Percentiles rank a stretch among this genome's conserved stretches.
These are phyloP conservation scores for Phytopythium vexans DNA, from an alignment of 352 stramenopile species.

Conservation along the genomic window DNA sequence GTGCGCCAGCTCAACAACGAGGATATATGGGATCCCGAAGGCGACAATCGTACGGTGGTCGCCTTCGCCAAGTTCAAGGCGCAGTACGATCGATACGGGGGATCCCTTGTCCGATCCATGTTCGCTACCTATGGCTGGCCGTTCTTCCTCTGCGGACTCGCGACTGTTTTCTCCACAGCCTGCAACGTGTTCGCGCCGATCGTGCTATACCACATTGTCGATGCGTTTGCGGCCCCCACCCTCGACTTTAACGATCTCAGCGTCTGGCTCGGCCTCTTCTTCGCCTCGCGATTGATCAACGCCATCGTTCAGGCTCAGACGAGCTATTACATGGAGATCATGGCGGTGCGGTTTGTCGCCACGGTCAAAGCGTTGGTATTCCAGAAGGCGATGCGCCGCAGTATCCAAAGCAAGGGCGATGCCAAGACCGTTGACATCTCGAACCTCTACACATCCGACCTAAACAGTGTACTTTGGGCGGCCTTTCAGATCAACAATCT, in stretches of 20 bases:
- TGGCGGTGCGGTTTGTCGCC: conserved; percentile 23
- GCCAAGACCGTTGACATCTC: conserved; percentile 65
- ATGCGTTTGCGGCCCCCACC: conserved; percentile 14
- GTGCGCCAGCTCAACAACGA: conserved; percentile 30
- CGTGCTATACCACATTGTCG: conserved; percentile 48
- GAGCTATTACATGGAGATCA: conserved; percentile 22
- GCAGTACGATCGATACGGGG: conserved; percentile 12
- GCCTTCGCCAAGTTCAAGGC: conserved; percentile 24
- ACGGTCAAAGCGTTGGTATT: conserved; percentile 44
- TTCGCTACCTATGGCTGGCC: conserved; percentile 18
- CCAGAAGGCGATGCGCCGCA: conserved; percentile 31
- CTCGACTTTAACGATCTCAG: conserved; percentile 25
- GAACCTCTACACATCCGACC: conserved; percentile 93
- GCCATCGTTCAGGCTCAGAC: conserved; percentile 22
- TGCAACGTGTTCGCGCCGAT: conserved; percentile 36
- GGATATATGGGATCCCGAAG: conserved; percentile 41
- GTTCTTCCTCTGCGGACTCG: conserved; percentile 27
- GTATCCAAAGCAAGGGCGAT: conserved; percentile 13
- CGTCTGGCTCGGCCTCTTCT: conserved; percentile 39
- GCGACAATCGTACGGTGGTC: conserved; percentile 16
- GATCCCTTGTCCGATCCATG: conserved; percentile 25
- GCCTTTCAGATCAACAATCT: conserved; percentile 45
- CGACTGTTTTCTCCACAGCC: conserved; percentile 18
- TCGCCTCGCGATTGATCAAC: conserved; percentile 27
- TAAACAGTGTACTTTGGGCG: conserved; percentile 42